Evolutionary conservation across 495 filamentous ascomycete species (phyloP).

Genomic region (Penicillium cosmopolitanum): DNA sequence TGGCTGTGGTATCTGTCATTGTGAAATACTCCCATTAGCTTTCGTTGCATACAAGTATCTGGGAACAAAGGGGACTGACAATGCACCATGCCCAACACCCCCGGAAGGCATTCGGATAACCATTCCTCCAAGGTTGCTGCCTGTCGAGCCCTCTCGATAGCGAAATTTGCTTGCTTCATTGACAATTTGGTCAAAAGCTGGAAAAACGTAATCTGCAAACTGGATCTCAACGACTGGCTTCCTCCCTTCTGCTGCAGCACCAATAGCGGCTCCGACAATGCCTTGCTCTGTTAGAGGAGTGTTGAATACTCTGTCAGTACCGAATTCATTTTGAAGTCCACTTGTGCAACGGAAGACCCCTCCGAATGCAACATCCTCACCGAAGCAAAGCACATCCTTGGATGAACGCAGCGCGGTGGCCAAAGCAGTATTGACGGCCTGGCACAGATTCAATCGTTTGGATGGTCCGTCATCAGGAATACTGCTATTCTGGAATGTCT

Average conservation of each 20-base stretch:
- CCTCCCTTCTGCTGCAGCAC: conserved; percentile 87
- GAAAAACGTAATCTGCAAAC: conserved; percentile 97
- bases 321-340: conserved; percentile 85
- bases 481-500: conserved; percentile 61
- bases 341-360: conserved; percentile 96
- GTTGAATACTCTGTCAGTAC: conserved; percentile 90
- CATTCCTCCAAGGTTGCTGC: conserved; percentile 71
- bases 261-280: conserved; percentile 92
- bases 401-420: conserved; percentile 80
- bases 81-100: conserved; percentile 88
- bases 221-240: conserved; percentile 95
- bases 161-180: conserved; percentile 95
- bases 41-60: not conserved
- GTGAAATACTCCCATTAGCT: too few species aligned
- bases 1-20: conserved; percentile 80
- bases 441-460: conserved; percentile 90
- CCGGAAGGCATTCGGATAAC: conserved; percentile 95
- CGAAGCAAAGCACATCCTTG: conserved; percentile 86
- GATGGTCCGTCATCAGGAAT: conserved; percentile 69
- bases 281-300: conserved; percentile 94
- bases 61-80: conserved; percentile 51
- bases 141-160: conserved; percentile 78
- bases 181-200: conserved; percentile 95
- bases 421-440: conserved; percentile 88
- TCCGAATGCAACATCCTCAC: conserved; percentile 95